Conservation (phyloP, 345 rosid species). For the Erodium maritimum region DNA sequence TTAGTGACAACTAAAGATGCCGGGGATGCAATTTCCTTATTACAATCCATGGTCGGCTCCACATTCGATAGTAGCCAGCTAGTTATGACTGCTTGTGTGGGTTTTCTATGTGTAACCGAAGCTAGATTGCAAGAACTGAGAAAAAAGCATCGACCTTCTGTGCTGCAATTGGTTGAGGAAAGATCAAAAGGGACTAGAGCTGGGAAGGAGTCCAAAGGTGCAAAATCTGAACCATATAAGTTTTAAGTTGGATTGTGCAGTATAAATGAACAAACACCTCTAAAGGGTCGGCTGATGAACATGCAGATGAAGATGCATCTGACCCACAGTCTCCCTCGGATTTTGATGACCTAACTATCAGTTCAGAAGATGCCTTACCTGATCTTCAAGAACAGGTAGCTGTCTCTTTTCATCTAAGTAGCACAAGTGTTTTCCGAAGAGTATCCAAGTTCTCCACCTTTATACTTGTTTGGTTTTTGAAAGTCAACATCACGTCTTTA, state of each 20-base stretch:
- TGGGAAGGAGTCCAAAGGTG: slow-evolving; percentile 76
- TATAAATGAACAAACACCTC: slow-evolving; percentile 28
- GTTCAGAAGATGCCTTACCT: slow-evolving; percentile 48
- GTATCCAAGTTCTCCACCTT: background rate
- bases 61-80: slow-evolving; percentile 98
- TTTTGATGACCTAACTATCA: slow-evolving; percentile 29
- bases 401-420: background rate
- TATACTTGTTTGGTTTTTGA: background rate
- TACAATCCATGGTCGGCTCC: slow-evolving; percentile 81
- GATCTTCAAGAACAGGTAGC: slow-evolving; percentile 87
- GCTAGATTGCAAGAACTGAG: slow-evolving; percentile 63
- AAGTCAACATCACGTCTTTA: background rate
- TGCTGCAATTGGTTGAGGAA: slow-evolving; percentile 52
- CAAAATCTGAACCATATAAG: slow-evolving; percentile 74
- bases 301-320: slow-evolving; percentile 21
- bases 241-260: slow-evolving; percentile 55
- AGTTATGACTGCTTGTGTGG: slow-evolving; percentile 83
- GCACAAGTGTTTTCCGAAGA: background rate
- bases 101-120: slow-evolving; percentile 63
- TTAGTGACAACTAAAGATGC: slow-evolving; percentile 76
- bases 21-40: slow-evolving; percentile 76
- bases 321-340: slow-evolving; percentile 18
- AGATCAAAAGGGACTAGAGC: slow-evolving; percentile 42
- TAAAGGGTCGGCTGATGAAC: slow-evolving; percentile 19
- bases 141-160: slow-evolving; percentile 60